Evolutionary conservation across 2,329 filamentous ascomycete species (phyloP).

Genomic region (Didymella segeticola): DNA sequence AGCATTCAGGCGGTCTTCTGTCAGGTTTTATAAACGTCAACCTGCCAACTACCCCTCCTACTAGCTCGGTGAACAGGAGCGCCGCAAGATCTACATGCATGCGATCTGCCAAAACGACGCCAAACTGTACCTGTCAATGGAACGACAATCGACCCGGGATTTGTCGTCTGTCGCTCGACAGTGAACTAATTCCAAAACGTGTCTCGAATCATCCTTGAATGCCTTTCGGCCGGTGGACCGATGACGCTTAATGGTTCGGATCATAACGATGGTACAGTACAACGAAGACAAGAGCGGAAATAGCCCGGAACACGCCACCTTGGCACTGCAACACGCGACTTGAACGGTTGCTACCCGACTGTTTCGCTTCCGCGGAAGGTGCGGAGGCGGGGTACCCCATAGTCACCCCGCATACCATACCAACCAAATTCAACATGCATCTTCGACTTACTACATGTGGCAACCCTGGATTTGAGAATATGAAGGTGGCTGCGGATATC

Average conservation of each 20-base stretch:
- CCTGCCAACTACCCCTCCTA: slow-evolving; percentile 19
- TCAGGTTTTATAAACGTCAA: slow-evolving; percentile 29
- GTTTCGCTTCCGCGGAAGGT: slow-evolving; percentile 19
- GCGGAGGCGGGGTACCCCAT: slow-evolving; percentile 34
- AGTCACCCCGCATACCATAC: slow-evolving; percentile 27
- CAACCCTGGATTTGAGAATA: slow-evolving; percentile 13
- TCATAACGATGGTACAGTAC: slow-evolving; percentile 1
- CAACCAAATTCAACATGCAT: neutral
- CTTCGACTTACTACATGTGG: slow-evolving; percentile 18
- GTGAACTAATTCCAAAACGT: neutral
- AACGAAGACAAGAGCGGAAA: slow-evolving; percentile 13
- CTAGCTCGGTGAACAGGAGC: slow-evolving; percentile 15
- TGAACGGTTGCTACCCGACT: slow-evolving; percentile 23
- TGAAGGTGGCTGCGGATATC: neutral
- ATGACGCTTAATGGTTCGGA: slow-evolving; percentile 5
- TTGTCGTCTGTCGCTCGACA: slow-evolving; percentile 2
- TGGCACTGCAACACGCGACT: slow-evolving; percentile 1
- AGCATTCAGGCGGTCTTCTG: neutral
- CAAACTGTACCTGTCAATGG: slow-evolving; percentile 5
- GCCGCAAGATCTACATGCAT: slow-evolving; percentile 18
- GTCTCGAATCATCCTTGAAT: slow-evolving; percentile 2
- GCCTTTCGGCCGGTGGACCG: slow-evolving; percentile 23
- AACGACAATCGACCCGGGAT: neutral
- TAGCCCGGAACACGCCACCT: slow-evolving; percentile 14
- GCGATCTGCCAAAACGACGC: slow-evolving; percentile 1